Conservation (phyloP, 345 rosid species). For the Pistacia vera region DNA sequence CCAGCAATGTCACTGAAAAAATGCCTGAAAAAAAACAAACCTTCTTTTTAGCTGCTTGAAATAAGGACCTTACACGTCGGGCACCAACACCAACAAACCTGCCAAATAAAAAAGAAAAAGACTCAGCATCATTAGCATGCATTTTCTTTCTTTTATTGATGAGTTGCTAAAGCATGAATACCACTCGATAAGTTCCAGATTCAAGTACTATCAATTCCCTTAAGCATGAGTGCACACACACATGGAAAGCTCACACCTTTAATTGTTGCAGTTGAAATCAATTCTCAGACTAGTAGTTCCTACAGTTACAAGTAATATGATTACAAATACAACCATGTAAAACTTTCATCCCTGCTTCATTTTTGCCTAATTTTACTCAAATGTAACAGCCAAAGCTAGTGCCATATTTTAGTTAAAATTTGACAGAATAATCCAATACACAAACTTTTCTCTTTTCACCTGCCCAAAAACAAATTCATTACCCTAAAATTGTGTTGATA, state of each 20-base stretch:
- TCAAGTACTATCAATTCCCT: not conserved
- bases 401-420: not conserved
- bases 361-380: not conserved
- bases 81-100: constrained; percentile 99
- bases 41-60: constrained; percentile 98
- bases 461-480: not conserved
- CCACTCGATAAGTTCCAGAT: not conserved
- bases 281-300: not conserved
- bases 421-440: not conserved
- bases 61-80: constrained; percentile 91
- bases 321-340: not conserved
- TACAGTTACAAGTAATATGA: not conserved
- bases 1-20: not conserved
- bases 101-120: constrained; percentile 26
- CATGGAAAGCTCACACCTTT: not conserved
- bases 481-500: not conserved
- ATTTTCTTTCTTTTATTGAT: no score
- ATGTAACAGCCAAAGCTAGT: not conserved
- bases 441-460: not conserved
- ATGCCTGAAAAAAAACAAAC: constrained; percentile 32
- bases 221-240: not conserved
- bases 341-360: not conserved
- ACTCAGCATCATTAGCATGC: not conserved
- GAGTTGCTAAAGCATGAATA: not conserved
- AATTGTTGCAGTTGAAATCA: not conserved